These are phyloP conservation scores for Citrus medica DNA, from an alignment of 345 rosid genomes.

Conservation along the genomic window DNA sequence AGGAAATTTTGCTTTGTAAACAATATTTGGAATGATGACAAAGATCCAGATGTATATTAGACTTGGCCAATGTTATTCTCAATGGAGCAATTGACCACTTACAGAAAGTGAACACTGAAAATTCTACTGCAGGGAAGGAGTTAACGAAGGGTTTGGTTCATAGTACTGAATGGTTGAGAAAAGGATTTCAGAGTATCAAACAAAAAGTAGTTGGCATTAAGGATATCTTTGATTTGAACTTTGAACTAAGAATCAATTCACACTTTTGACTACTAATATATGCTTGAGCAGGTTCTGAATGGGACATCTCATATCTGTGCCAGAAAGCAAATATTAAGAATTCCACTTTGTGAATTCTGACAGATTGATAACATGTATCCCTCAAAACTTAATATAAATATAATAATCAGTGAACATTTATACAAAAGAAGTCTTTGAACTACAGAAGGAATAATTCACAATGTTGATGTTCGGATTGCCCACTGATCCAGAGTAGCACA, in stretches of 20 bases:
- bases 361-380: no score
- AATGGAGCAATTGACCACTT: not conserved
- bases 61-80: not conserved
- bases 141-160: not conserved
- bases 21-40: no score
- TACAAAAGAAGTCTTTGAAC: not conserved
- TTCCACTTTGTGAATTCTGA: no score
- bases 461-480: not conserved
- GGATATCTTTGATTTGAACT: not conserved
- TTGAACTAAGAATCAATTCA: not conserved
- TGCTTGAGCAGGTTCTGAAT: not conserved
- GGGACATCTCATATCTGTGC: no score
- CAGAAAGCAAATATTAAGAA: no score
- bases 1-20: not conserved
- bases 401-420: not conserved
- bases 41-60: not conserved
- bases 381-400: no score
- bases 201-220: not conserved
- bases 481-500: not conserved
- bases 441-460: not conserved
- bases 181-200: not conserved
- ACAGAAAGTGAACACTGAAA: not conserved
- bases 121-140: no score
- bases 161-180: not conserved
- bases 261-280: not conserved